Evolutionary conservation across 2,329 filamentous ascomycete genomes (phyloP), one percentile per base, ranked within the genome.

Genomic region (Aspergillus hiratsukae): DNA sequence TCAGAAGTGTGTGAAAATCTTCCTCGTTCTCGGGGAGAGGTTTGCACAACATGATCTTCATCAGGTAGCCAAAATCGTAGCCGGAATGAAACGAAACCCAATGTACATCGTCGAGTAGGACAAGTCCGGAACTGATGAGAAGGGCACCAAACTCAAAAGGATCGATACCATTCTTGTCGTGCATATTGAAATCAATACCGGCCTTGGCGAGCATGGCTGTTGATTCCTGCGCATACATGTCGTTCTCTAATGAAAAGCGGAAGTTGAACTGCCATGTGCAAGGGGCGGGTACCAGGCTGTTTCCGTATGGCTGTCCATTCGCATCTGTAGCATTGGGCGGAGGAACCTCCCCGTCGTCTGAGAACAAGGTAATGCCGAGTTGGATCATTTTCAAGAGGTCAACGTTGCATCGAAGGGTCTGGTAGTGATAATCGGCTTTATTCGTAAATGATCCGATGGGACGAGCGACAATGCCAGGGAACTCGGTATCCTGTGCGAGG

Each of bases 241-340:
- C 94, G 41, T 93, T 86, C 64, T 94, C 89, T 9, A 97, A 81
- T 1, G 91, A 94, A 75, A 97, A 99, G 66, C 92, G 88, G 77
- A 99, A 99, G 80, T 99, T 97, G 82, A 99, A 99, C 66, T 97
- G 93, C 94, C 94, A 99, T 19, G 93, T 95, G 70, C 89, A 95
- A 17, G 90, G 93, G 57, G 91, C 86, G 37, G 74, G 73, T n/a
- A 80, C 71, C 53, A 83, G 76, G 61, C 80, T 80, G 60, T 79
- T 80, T 21, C 74, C 76, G 61, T 83, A 81, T 27, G 75, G 74
- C 61, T 78, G 76, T 46, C 79, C 73, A 59, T 78, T 77, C 53
- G 79, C 73, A 58, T 84, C 70, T 29, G 78, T 77, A 25, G 86
- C 84, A 61, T 87, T 85, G 10, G 88, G 81, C 2, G 91, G 90